Base-by-base conservation (phyloP, 2,329 filamentous ascomycete species). In the Curvularia verruculosa region DNA sequence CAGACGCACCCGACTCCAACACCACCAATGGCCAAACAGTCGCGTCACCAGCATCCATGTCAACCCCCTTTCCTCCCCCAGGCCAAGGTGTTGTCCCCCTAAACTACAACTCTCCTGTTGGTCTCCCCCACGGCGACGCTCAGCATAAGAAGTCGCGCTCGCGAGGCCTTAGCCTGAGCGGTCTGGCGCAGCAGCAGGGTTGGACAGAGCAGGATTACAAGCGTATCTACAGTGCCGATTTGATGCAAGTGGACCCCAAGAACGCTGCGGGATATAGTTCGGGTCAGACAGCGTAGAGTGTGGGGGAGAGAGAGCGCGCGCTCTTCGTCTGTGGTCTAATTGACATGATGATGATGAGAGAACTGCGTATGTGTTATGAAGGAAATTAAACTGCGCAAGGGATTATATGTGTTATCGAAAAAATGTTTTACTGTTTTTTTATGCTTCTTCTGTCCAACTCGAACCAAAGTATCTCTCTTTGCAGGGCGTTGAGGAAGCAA, bases 131-230 rank as follows among this genome's bases (percentile, higher is more conserved):
- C 26, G 56, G 60, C 1, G 71, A 75, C 15, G 57, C 62, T 3
- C 44, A 29, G 28, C 28, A 70, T 23, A 74, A 72, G 64, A 75
- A 70, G 57, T 64, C 65, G 3, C 58, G 68, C 18, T 67, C 68
- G 7, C 61, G 65, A 12, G 73, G 72, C 1, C 54, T 75, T 52
- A 74, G 70, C 43, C 52, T 76, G 15, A 70, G 66, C 2, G 53
- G 56, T 15, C 52, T 76, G 47, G 72, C 67, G 1, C 64, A 71
- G 28, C 61, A 71, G 49, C 71, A 71, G 53, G 71, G 71, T 39
- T 76, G 72, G 72, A 75, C 50, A 44, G 69, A 71, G 56, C 69
- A 75, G 59, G 74, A 76, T 34, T 66, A 65, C 53, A 76, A 71
- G 60, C 68, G 71, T 36, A 48, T 75, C 9, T 74, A 67, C 44